phyloP scores from a whole-genome alignment of 2,329 filamentous ascomycete genomes.

The Alternaria arbusti region DNA sequence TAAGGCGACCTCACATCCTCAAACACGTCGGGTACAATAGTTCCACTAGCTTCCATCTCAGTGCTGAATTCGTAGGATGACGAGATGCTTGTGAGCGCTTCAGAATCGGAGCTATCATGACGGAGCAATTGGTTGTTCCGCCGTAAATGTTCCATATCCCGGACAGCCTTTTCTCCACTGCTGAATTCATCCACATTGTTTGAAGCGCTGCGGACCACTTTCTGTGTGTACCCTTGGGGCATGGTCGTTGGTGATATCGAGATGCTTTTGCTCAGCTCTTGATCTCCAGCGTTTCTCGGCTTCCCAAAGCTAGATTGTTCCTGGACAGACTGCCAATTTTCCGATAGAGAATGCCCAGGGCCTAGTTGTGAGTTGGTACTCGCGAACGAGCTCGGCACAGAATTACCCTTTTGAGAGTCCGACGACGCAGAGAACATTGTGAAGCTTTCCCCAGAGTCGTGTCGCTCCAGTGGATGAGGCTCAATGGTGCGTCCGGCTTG shows the following conservation, averaged over 20 bases:
- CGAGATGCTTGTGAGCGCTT: constrained; percentile 44
- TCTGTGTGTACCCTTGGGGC: constrained; percentile 20
- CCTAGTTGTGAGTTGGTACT: constrained; percentile 40
- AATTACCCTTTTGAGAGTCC: constrained; percentile 61
- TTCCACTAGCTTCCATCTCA: constrained; percentile 52
- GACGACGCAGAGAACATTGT: constrained; percentile 69
- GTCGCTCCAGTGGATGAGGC: constrained; percentile 52
- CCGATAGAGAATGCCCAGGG: constrained; percentile 33
- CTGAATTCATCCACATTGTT: constrained; percentile 23
- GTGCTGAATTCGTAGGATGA: constrained; percentile 35
- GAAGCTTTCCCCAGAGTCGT: constrained; percentile 68
- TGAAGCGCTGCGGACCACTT: constrained; percentile 20
- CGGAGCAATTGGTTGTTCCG: constrained; percentile 51
- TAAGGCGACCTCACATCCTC: constrained; percentile 37
- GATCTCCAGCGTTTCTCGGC: constrained; percentile 11
- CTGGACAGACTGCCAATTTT: constrained; percentile 33
- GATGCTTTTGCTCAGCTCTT: constrained; percentile 27
- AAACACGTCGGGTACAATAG: constrained; percentile 47
- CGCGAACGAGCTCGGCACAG: constrained; percentile 59
- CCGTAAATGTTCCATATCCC: constrained; percentile 48
- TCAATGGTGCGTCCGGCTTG: constrained; percentile 43
- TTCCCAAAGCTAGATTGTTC: constrained; percentile 45
- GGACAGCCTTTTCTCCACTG: constrained; percentile 41
- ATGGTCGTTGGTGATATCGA: constrained; percentile 38
- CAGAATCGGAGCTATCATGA: constrained; percentile 50